A percentile compares a stretch with the other conserved stretches of the same genome.
phyloP scores from a whole-genome alignment of 257 asterid genomes.

The Ballota nigra region DNA sequence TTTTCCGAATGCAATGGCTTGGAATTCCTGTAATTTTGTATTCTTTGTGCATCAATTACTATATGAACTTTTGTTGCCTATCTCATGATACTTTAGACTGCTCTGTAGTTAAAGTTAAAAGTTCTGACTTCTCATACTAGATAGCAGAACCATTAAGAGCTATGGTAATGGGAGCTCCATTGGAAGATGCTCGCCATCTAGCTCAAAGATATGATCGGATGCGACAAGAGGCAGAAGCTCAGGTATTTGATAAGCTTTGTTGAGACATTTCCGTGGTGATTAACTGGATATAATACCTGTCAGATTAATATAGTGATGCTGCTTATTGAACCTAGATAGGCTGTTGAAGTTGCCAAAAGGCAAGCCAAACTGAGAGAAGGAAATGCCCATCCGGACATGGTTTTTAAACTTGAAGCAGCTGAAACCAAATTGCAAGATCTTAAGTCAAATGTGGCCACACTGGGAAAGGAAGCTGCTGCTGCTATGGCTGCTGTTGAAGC shows the following conservation, averaged over 20 bases:
- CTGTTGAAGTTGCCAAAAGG: constrained; percentile 85
- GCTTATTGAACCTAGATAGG: constrained; percentile 76
- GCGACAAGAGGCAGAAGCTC: constrained; percentile 99
- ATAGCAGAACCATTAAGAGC: constrained; percentile 98
- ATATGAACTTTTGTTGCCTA: not conserved
- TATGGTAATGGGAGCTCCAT: constrained; percentile 99
- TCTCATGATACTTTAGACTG: constrained; percentile 12
- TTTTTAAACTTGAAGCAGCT: constrained; percentile 84
- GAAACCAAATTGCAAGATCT: constrained; percentile 86
- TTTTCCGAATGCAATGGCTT: not conserved
- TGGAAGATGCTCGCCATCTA: constrained; percentile 99
- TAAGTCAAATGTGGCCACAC: constrained; percentile 67
- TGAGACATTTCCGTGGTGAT: constrained; percentile 14
- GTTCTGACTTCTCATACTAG: constrained; percentile 36
- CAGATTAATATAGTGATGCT: constrained; percentile 17
- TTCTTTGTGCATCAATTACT: constrained; percentile 5
- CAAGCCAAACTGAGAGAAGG: constrained; percentile 94
- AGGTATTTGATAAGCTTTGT: constrained; percentile 53
- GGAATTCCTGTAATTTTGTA: not conserved
- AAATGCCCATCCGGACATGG: constrained; percentile 79
- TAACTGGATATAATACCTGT: constrained; percentile 9
- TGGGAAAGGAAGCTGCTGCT: constrained; percentile 97
- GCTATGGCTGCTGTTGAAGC: constrained; percentile 99
- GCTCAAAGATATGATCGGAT: constrained; percentile 97
- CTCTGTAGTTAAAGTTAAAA: not conserved